A percentile compares a stretch with the other conserved stretches of the same genome.
These are phyloP conservation scores for Yamadazyma ubonensis DNA, from an alignment of 805 yeast species.

Conservation along the genomic window DNA sequence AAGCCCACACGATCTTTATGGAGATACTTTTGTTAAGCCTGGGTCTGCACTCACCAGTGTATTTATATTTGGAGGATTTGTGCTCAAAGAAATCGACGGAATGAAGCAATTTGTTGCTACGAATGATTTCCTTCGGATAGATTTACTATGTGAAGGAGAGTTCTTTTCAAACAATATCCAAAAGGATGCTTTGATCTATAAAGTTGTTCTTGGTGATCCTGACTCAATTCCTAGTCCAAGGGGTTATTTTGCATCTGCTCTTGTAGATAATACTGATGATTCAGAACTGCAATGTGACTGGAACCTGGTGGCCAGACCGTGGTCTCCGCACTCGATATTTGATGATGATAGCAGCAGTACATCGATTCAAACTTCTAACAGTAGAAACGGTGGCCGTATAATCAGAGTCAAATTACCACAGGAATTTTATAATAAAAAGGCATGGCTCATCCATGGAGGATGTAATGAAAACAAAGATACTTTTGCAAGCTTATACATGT, in stretches of 20 bases:
- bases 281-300: constrained; percentile 23
- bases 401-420: constrained; percentile 14
- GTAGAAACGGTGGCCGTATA: constrained; percentile 5
- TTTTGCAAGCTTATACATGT: constrained; percentile 35
- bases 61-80: constrained; percentile 42
- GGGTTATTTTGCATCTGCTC: constrained; percentile 37
- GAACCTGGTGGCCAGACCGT: constrained; percentile 12
- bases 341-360: constrained; percentile 16
- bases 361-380: constrained; percentile 15
- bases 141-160: constrained; percentile 23
- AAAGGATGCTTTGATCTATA: constrained; percentile 19
- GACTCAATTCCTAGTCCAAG: constrained; percentile 34
- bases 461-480: constrained; percentile 27
- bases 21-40: constrained; percentile 16
- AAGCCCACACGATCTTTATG: constrained; percentile 14
- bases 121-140: constrained; percentile 36
- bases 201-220: constrained; percentile 7
- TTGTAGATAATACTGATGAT: constrained; percentile 23
- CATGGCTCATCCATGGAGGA: constrained; percentile 42
- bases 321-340: constrained; percentile 11
- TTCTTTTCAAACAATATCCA: constrained; percentile 12
- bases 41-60: constrained; percentile 26
- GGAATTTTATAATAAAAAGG: constrained; percentile 26
- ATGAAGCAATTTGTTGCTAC: constrained; percentile 27
- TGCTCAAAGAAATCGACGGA: not conserved